Evolutionary conservation across 75 land plant species (phyloP).

Genomic region (Cupressus sempervirens): DNA sequence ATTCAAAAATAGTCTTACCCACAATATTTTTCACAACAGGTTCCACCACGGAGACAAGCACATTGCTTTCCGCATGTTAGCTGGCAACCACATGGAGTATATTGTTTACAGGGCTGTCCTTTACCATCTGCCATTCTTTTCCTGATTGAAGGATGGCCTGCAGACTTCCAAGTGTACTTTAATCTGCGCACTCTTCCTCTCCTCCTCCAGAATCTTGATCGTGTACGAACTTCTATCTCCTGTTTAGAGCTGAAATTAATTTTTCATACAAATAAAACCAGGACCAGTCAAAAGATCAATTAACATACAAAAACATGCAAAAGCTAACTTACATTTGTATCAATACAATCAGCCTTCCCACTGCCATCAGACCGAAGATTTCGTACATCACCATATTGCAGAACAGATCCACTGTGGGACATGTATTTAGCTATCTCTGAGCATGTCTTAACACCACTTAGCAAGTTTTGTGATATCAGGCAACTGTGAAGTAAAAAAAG

Average conservation of each 20-base stretch:
- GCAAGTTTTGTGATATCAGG: constrained; percentile 78
- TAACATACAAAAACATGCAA: not conserved
- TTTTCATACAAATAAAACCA: not conserved
- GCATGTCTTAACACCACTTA: constrained; percentile 86
- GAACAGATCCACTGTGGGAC: constrained; percentile 39
- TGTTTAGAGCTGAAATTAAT: constrained; percentile 2
- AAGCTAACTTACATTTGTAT: constrained; percentile 2
- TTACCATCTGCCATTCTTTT: constrained; percentile 88
- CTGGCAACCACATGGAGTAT: constrained; percentile 89
- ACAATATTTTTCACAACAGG: constrained; percentile 98
- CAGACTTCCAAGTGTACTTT: constrained; percentile 89
- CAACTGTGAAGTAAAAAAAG: constrained; percentile 49
- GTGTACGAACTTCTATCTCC: constrained; percentile 52
- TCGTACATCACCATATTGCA: constrained; percentile 8
- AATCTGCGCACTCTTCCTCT: constrained; percentile 70
- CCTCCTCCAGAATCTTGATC: constrained; percentile 53
- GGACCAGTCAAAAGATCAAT: not conserved
- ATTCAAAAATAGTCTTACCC: constrained; percentile 52
- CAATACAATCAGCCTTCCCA: constrained; percentile 27
- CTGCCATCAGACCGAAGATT: constrained; percentile 34
- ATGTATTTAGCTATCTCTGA: constrained; percentile 71
- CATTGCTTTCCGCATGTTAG: constrained; percentile 83
- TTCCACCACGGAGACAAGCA: constrained; percentile 78
- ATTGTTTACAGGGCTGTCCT: constrained; percentile 82
- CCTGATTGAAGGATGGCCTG: constrained; percentile 75